A percentile compares a stretch with the other conserved stretches of the same genome.
These are phyloP conservation scores for Lanmaoa rubissima DNA, from an alignment of 768 basidiomycete genomes.

Conservation along the genomic window DNA sequence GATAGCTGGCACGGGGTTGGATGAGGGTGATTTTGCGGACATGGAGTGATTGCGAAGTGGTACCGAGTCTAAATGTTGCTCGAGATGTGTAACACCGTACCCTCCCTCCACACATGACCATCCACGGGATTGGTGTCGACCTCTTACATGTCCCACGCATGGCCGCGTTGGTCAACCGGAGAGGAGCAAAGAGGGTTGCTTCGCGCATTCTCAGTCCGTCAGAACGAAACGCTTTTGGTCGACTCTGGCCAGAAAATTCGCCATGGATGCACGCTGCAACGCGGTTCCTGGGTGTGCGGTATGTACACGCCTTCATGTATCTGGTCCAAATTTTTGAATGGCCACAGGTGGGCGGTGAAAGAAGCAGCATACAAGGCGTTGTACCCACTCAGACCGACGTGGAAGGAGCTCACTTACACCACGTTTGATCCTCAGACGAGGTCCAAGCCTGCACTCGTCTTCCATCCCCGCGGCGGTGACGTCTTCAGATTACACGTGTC, in stretches of 20 bases:
- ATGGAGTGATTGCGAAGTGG: conserved; percentile 38
- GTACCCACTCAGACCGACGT: conserved; percentile 64
- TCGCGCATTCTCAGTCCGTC: conserved; percentile 57
- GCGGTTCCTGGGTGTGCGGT: conserved; percentile 76
- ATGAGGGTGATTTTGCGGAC: conserved; percentile 87
- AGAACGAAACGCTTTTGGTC: conserved; percentile 39
- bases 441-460: conserved; percentile 44
- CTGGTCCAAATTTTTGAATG: background rate
- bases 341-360: conserved; percentile 73
- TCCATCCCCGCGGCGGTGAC: conserved; percentile 6
- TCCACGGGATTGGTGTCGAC: conserved; percentile 78
- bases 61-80: too few relatives aligned
- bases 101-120: conserved; percentile 40
- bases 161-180: conserved; percentile 47
- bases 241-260: conserved; percentile 4
- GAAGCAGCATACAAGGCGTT: conserved; percentile 87
- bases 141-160: conserved; percentile 70
- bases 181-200: conserved; percentile 47
- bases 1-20: conserved; percentile 76
- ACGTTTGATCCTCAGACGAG: conserved; percentile 31
- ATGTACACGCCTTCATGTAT: background rate
- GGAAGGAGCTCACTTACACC: conserved; percentile 69
- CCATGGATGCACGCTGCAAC: conserved; percentile 14
- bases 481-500: conserved; percentile 53
- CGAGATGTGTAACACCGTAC: background rate